A percentile compares a stretch with the other conserved stretches of the same genome.
Conservation (phyloP, 2,329 filamentous ascomycete species). For the Cercospora sp. region DNA sequence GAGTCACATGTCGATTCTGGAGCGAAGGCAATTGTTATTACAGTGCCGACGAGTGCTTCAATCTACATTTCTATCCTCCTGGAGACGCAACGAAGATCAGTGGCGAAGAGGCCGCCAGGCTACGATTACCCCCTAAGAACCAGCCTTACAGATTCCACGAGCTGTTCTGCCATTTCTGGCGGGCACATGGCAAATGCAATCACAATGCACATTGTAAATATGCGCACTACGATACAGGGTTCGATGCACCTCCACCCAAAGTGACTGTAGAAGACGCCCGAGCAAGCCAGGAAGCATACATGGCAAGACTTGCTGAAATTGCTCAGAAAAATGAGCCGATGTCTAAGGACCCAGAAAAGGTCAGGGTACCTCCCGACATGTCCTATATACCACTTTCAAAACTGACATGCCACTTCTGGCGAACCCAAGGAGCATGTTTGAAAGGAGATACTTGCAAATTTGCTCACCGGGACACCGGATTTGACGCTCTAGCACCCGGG, state of each 20-base stretch:
- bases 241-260: slow-evolving; percentile 16
- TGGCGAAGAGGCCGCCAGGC: neutral
- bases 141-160: neutral
- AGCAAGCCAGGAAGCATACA: slow-evolving; percentile 4
- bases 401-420: slow-evolving; percentile 31
- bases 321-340: slow-evolving; percentile 5
- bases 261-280: slow-evolving; percentile 6
- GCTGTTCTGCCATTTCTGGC: slow-evolving; percentile 1
- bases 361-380: neutral
- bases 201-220: slow-evolving; percentile 27
- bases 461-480: slow-evolving; percentile 29
- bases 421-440: slow-evolving; percentile 15
- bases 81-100: slow-evolving; percentile 6
- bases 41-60: slow-evolving; percentile 13
- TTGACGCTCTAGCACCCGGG: slow-evolving; percentile 22
- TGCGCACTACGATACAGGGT: slow-evolving; percentile 29
- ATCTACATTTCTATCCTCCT: slow-evolving; percentile 7
- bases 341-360: slow-evolving; percentile 4
- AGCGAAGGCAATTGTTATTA: slow-evolving; percentile 11
- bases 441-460: slow-evolving; percentile 21
- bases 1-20: slow-evolving; percentile 16
- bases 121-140: neutral
- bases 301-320: neutral
- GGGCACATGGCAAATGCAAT: neutral
- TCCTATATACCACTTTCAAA: neutral